A percentile compares a stretch with the other conserved stretches of the same genome.
phyloP scores from a whole-genome alignment of 306 rosid species.

The Astragalus membranaceus region DNA sequence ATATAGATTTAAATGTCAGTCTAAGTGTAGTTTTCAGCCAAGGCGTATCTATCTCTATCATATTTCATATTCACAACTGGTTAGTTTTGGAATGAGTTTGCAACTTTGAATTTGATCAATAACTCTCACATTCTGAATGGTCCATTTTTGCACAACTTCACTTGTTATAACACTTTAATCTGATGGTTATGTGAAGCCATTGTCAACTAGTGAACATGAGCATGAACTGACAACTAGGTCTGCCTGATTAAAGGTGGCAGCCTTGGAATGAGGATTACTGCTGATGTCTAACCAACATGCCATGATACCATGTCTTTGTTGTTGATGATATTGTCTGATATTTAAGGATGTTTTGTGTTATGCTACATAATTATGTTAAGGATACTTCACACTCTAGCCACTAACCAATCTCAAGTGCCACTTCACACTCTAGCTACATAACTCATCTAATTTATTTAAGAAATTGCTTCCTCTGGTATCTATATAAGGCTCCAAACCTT shows the following conservation, averaged over 20 bases:
- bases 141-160: conserved; percentile 1
- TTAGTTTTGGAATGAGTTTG: conserved; percentile 21
- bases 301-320: conserved; percentile 23
- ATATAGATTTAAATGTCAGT: not conserved
- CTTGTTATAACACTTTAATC: conserved; percentile 2
- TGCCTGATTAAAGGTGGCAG: conserved; percentile 34
- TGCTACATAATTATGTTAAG: not conserved
- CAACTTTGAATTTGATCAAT: not conserved
- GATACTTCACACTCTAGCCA: conserved; percentile 6
- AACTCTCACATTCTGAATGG: conserved; percentile 5
- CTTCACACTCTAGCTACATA: conserved; percentile 9
- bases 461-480: not conserved
- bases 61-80: conserved; percentile 12
- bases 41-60: not conserved
- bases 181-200: not conserved
- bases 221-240: conserved; percentile 35
- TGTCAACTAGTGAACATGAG: conserved; percentile 23
- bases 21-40: conserved; percentile 7
- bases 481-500: not conserved
- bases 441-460: conserved; percentile 6
- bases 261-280: conserved; percentile 23
- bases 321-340: conserved; percentile 5
- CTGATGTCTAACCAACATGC: conserved; percentile 36
- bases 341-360: conserved; percentile 34
- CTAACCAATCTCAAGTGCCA: not conserved